These are phyloP conservation scores for Cryphonectria parasitica DNA, from an alignment of 2,329 filamentous ascomycete species.

Conservation along the genomic window DNA sequence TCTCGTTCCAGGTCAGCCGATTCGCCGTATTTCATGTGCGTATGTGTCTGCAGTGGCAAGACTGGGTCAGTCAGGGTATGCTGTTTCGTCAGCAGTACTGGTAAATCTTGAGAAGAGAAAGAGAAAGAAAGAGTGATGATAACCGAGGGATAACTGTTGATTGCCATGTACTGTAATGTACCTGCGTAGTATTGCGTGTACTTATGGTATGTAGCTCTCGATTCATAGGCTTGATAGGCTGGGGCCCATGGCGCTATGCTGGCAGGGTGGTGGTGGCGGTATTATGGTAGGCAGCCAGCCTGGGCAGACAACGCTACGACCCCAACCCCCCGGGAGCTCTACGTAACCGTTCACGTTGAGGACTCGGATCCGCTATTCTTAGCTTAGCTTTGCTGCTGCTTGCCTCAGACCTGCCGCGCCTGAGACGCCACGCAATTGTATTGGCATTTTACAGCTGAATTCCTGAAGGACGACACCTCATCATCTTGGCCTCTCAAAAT, in stretches of 20 bases:
- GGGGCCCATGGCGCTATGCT: background rate
- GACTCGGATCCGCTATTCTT: slow-evolving; percentile 12
- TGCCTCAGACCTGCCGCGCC: slow-evolving; percentile 15
- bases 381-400: slow-evolving; percentile 8
- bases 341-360: background rate
- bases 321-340: background rate
- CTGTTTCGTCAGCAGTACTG: background rate
- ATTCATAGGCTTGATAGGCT: background rate
- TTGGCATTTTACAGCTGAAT: background rate
- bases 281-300: background rate
- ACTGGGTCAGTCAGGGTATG: background rate
- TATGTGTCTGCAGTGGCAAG: background rate
- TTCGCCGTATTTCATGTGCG: background rate
- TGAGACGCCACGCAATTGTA: slow-evolving; percentile 20
- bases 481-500: background rate
- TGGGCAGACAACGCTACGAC: too few species aligned
- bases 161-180: too few species aligned
- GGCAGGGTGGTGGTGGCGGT: background rate
- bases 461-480: background rate
- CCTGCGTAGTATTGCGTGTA: too few species aligned
- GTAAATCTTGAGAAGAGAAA: background rate
- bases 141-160: too few species aligned
- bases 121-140: too few species aligned
- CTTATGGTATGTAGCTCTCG: background rate
- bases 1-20: background rate